Evolutionary conservation across 371 early-diverging fungal species (phyloP).

Genomic region (Mucor sp.): DNA sequence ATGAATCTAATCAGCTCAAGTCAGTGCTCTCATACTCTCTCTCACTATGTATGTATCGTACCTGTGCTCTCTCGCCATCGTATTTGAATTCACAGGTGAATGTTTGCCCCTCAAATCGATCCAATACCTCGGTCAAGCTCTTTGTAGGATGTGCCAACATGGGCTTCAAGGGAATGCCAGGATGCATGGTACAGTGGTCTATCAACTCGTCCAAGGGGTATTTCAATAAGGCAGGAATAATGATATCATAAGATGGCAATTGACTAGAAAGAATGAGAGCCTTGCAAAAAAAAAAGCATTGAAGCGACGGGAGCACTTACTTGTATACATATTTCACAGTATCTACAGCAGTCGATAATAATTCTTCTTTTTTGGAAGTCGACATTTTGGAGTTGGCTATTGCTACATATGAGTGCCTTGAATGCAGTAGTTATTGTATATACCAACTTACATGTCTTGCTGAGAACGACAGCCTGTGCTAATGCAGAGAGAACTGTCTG

Average conservation of each 20-base stretch:
- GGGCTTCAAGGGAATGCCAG: constrained; percentile 99
- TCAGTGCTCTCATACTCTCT: neutral
- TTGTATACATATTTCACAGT: constrained; percentile 91
- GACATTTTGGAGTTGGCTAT: constrained; percentile 22
- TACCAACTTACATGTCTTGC: constrained; percentile 24
- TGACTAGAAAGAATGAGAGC: constrained; percentile 53
- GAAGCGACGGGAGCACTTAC: constrained; percentile 34
- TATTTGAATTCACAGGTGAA: constrained; percentile 99
- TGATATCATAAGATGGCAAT: constrained; percentile 88
- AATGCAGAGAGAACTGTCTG: constrained; percentile 90
- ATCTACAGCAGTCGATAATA: constrained; percentile 72
- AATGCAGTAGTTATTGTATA: neutral
- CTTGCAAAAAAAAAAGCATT: neutral
- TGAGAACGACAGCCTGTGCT: constrained; percentile 77
- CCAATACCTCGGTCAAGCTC: constrained; percentile 90
- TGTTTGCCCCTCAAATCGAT: constrained; percentile 87
- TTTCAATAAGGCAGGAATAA: constrained; percentile 85
- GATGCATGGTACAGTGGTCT: constrained; percentile 83
- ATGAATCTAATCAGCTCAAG: constrained; percentile 65
- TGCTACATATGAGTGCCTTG: neutral
- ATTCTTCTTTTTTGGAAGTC: constrained; percentile 53
- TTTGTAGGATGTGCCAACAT: constrained; percentile 99
- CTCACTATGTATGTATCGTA: too few relatives aligned
- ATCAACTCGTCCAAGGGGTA: constrained; percentile 69
- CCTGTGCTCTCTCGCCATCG: constrained; percentile 99